Percentiles rank a stretch among this genome's conserved stretches.
Conservation (phyloP, 2,329 filamentous ascomycete species). For the Ascochyta fabae region DNA sequence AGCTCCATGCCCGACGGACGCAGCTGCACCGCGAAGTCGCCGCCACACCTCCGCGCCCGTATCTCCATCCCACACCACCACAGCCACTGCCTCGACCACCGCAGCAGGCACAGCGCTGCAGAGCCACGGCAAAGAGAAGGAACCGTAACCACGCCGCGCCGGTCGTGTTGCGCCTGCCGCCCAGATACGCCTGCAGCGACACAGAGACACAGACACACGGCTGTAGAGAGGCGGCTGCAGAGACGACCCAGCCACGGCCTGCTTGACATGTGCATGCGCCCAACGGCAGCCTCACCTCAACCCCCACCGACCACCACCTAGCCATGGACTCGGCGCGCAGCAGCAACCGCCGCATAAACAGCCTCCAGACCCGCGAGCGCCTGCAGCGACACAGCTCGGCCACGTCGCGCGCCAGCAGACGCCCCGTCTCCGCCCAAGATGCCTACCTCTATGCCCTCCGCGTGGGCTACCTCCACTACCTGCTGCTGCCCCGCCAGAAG, state of each 20-base stretch:
- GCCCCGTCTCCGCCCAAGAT: conserved; percentile 66
- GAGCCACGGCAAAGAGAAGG: conserved; percentile 22
- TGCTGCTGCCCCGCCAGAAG: conserved; percentile 88
- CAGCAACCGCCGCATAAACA: conserved; percentile 51
- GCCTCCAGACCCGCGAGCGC: conserved; percentile 50
- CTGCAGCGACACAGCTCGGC: conserved; percentile 47
- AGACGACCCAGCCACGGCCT: conserved; percentile 1
- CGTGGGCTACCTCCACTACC: conserved; percentile 88
- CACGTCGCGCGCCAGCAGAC: conserved; percentile 41
- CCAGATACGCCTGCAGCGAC: conserved; percentile 14
- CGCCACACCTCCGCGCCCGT: conserved; percentile 8
- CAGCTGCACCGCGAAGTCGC: conserved; percentile 9
- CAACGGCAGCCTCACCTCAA: conserved; percentile 17
- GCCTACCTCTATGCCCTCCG: conserved; percentile 91
- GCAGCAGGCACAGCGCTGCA: neutral
- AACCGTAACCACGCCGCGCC: conserved; percentile 22
- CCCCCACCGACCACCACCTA: conserved; percentile 2
- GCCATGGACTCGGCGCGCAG: conserved; percentile 42
- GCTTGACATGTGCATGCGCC: conserved; percentile 43
- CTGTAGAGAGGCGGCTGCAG: too few relatives aligned
- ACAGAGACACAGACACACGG: too few relatives aligned
- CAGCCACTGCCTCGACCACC: neutral
- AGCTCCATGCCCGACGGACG: conserved; percentile 18
- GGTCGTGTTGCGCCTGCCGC: conserved; percentile 15
- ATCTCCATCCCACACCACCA: neutral